These are phyloP conservation scores for Venustampulla echinocandica DNA, from an alignment of 495 filamentous ascomycete genomes.

Conservation along the genomic window DNA sequence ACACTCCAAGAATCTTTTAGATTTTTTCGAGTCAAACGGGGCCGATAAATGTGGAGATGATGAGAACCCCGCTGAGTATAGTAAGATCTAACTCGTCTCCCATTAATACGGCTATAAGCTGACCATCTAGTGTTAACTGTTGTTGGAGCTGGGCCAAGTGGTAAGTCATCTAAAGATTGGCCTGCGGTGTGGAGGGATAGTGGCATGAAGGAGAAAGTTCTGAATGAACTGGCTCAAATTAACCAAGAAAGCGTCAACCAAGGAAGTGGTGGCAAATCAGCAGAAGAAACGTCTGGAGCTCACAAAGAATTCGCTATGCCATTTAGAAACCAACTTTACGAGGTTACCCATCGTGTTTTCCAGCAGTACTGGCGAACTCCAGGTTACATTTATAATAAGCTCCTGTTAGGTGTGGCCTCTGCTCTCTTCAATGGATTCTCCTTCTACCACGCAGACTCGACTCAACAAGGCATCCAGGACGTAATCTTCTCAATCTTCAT, in stretches of 20 bases:
- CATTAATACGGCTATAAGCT: not conserved
- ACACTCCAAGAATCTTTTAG: conserved; percentile 51
- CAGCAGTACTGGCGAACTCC: conserved; percentile 53
- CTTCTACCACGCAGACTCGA: conserved; percentile 55
- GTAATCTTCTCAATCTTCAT: conserved; percentile 66
- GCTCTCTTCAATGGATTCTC: conserved; percentile 58
- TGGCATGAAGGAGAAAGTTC: conserved; percentile 54
- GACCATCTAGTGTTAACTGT: conserved; percentile 12
- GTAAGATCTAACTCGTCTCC: conserved; percentile 14
- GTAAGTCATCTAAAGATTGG: conserved; percentile 56
- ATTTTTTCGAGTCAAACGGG: conserved; percentile 69
- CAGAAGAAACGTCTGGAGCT: conserved; percentile 12
- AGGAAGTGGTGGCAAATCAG: conserved; percentile 27
- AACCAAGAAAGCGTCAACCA: conserved; percentile 33
- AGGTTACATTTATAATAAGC: conserved; percentile 50
- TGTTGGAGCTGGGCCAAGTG: conserved; percentile 20
- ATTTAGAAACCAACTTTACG: conserved; percentile 39
- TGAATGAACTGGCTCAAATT: conserved; percentile 63
- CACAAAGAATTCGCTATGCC: conserved; percentile 44
- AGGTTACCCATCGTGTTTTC: conserved; percentile 44
- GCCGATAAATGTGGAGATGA: conserved; percentile 61
- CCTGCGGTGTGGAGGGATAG: conserved; percentile 66
- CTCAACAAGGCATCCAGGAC: conserved; percentile 52
- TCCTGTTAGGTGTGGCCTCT: conserved; percentile 52
- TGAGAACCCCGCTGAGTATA: conserved; percentile 49